Evolutionary conservation across 2,329 filamentous ascomycete species (phyloP).

Genomic region (Ceratocystis albifundus): DNA sequence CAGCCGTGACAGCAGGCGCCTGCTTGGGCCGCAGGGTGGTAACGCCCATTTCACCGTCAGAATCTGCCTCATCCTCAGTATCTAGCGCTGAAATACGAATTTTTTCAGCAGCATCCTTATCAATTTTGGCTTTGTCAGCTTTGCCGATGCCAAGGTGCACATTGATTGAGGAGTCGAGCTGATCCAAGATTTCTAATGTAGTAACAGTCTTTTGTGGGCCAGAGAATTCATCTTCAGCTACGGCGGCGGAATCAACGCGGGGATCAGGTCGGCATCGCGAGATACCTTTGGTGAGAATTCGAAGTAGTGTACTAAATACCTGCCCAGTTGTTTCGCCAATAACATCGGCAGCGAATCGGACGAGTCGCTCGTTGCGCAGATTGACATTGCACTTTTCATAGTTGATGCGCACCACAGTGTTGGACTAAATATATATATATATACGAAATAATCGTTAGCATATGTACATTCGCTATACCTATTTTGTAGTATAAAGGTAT

Average conservation of each 20-base stretch:
- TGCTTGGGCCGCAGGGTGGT: constrained; percentile 9
- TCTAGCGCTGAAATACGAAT: constrained; percentile 30
- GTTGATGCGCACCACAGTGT: constrained; percentile 67
- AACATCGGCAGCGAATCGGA: constrained; percentile 56
- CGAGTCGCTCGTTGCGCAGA: constrained; percentile 66
- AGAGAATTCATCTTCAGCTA: constrained; percentile 29
- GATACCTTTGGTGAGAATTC: constrained; percentile 56
- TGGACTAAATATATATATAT: constrained; percentile 46
- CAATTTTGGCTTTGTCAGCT: constrained; percentile 37
- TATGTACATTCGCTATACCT: constrained; percentile 1
- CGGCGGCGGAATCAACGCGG: constrained; percentile 33
- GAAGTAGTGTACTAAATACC: constrained; percentile 65
- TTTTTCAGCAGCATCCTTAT: constrained; percentile 39
- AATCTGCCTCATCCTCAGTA: constrained; percentile 30
- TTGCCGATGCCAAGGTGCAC: constrained; percentile 48
- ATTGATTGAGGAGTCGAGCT: constrained; percentile 42
- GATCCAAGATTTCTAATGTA: constrained; percentile 46
- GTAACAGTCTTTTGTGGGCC: constrained; percentile 34
- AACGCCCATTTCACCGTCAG: constrained; percentile 26
- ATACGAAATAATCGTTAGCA: constrained; percentile 25
- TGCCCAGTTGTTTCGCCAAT: constrained; percentile 63
- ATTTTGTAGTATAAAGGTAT: neutral
- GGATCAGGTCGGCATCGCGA: constrained; percentile 54
- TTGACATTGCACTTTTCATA: constrained; percentile 74
- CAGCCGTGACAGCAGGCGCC: neutral